These are phyloP conservation scores for Trichocladium uniseriatum DNA, from an alignment of 495 filamentous ascomycete species.

Conservation along the genomic window DNA sequence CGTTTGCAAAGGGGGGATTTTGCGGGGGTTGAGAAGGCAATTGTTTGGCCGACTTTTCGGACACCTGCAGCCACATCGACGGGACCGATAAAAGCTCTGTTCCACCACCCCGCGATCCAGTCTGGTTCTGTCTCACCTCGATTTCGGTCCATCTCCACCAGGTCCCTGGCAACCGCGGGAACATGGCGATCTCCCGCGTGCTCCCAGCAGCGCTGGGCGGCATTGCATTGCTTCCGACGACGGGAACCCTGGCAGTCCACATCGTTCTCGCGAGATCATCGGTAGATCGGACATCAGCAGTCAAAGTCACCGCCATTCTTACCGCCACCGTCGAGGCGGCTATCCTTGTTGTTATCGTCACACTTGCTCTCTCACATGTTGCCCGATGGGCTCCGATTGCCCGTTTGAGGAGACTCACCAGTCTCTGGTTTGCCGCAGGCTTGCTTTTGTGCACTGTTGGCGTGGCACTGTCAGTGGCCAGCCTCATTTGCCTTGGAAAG, in stretches of 20 bases:
- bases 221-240: constrained; percentile 32
- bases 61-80: neutral
- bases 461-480: constrained; percentile 31
- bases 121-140: neutral
- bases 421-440: constrained; percentile 29
- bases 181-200: constrained; percentile 28
- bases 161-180: neutral
- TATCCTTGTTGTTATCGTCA: constrained; percentile 24
- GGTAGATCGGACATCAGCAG: constrained; percentile 22
- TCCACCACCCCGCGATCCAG: neutral
- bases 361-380: constrained; percentile 21
- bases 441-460: constrained; percentile 31
- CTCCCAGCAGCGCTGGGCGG: constrained; percentile 31
- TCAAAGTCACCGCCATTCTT: constrained; percentile 27
- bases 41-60: neutral
- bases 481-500: constrained; percentile 29
- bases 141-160: constrained; percentile 1
- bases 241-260: constrained; percentile 31
- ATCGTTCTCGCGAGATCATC: constrained; percentile 32
- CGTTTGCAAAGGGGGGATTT: no score
- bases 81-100: neutral
- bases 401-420: constrained; percentile 16
- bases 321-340: constrained; percentile 28
- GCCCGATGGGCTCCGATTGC: constrained; percentile 12
- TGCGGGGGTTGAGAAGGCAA: neutral